These are phyloP conservation scores for Globisporangium alternatum DNA, from an alignment of 352 stramenopile species.

Conservation along the genomic window DNA sequence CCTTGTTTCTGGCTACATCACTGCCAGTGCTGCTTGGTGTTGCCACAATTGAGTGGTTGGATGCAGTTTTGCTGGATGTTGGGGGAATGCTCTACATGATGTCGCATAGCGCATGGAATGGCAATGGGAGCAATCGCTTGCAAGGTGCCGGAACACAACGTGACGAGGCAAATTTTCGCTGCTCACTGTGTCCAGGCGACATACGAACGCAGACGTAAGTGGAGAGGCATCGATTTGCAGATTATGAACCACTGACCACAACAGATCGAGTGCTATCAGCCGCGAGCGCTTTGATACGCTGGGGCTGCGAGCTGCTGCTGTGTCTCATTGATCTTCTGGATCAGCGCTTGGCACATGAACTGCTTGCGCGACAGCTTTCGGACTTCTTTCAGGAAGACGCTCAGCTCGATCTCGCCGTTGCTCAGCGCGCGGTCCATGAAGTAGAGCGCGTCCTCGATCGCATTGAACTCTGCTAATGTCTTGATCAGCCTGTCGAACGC, in stretches of 20 bases:
- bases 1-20: not conserved
- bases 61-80: not conserved
- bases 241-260: slow-evolving; percentile 5
- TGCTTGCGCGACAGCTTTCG: slow-evolving; percentile 88
- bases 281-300: slow-evolving; percentile 30
- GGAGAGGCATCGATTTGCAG: slow-evolving; percentile 4
- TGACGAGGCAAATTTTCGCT: not conserved
- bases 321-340: slow-evolving; percentile 83
- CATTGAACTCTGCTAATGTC: slow-evolving; percentile 81
- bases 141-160: not conserved
- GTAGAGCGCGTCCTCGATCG: slow-evolving; percentile 90
- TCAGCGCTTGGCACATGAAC: slow-evolving; percentile 87
- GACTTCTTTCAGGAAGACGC: slow-evolving; percentile 87
- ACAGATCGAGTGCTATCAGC: not conserved
- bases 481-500: slow-evolving; percentile 49
- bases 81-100: not conserved
- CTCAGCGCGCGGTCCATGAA: slow-evolving; percentile 88
- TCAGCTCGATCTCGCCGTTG: slow-evolving; percentile 85
- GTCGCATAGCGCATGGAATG: not conserved
- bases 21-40: too few relatives aligned
- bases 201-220: not conserved
- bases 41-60: too few relatives aligned
- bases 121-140: not conserved
- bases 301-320: slow-evolving; percentile 65
- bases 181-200: not conserved